Percentiles rank a stretch among this genome's conserved stretches.
phyloP scores from a whole-genome alignment of 768 basidiomycete genomes.

The Tylopilus sp. region DNA sequence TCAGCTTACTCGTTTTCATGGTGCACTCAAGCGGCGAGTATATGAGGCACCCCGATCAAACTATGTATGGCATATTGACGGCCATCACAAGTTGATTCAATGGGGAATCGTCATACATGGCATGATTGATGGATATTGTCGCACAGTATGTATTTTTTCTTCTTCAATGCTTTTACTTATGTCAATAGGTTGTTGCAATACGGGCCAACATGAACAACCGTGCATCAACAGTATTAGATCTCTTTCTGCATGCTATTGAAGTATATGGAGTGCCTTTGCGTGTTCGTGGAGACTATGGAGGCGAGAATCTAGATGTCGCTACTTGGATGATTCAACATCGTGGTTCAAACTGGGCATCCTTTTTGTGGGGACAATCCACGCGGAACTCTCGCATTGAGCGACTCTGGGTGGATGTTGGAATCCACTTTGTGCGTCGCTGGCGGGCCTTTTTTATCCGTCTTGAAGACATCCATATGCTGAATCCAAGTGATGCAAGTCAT shows the following conservation, averaged over 20 bases:
- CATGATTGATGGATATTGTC: slow-evolving; percentile 27
- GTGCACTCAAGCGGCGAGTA: background rate
- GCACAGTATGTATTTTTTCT: slow-evolving; percentile 15
- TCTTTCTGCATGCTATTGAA: slow-evolving; percentile 19
- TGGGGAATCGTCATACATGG: slow-evolving; percentile 27
- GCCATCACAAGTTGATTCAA: slow-evolving; percentile 22
- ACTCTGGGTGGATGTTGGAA: too few relatives aligned
- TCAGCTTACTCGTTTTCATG: background rate
- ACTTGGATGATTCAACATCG: slow-evolving; percentile 24
- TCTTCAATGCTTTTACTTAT: too few relatives aligned
- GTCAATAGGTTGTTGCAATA: slow-evolving; percentile 15
- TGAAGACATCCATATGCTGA: too few relatives aligned
- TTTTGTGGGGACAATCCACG: slow-evolving; percentile 36
- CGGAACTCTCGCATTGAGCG: slow-evolving; percentile 36
- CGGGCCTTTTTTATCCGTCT: too few relatives aligned
- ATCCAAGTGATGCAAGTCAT: too few relatives aligned
- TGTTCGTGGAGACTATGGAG: slow-evolving; percentile 27
- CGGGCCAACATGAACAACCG: slow-evolving; percentile 25
- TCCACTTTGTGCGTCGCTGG: too few relatives aligned
- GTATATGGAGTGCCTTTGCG: slow-evolving; percentile 20
- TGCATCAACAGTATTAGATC: slow-evolving; percentile 20
- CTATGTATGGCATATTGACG: slow-evolving; percentile 22
- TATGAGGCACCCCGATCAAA: slow-evolving; percentile 14
- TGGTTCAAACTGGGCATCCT: slow-evolving; percentile 23
- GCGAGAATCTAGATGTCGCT: slow-evolving; percentile 29